These are phyloP conservation scores for Cruciata laevipes DNA, from an alignment of 257 asterid genomes.

Conservation along the genomic window DNA sequence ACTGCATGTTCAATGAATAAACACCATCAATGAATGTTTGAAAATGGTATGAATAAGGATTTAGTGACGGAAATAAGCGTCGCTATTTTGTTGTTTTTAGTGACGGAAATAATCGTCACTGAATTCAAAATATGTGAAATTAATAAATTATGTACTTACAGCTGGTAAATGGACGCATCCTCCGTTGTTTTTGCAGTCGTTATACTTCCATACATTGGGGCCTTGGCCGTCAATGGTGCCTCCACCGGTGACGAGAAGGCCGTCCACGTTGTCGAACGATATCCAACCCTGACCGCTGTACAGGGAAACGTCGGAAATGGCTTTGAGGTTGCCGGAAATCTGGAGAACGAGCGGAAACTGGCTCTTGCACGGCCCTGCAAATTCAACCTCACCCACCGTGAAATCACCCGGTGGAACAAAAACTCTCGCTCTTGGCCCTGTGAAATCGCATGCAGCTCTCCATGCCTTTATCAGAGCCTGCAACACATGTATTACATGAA, in stretches of 20 bases:
- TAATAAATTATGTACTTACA: conserved; percentile 26
- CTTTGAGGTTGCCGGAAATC: conserved; percentile 43
- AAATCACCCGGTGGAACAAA: conserved; percentile 45
- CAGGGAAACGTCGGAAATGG: conserved; percentile 37
- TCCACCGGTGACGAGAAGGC: conserved; percentile 44
- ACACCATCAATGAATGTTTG: no score
- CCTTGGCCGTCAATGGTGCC: conserved; percentile 58
- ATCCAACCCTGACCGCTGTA: conserved; percentile 50
- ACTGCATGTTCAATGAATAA: conserved; percentile 24
- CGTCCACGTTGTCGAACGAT: conserved; percentile 28
- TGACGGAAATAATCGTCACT: no score
- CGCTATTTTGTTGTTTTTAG: no score
- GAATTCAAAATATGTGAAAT: no score
- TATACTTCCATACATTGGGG: conserved; percentile 38
- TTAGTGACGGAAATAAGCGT: no score
- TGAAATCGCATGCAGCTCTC: conserved; percentile 47
- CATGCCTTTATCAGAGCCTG: conserved; percentile 56
- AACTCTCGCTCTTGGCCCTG: conserved; percentile 29
- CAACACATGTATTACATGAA: background rate
- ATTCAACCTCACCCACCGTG: conserved; percentile 27
- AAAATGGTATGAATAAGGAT: no score
- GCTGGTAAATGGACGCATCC: conserved; percentile 43
- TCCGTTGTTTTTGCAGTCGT: conserved; percentile 43
- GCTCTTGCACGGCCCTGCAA: conserved; percentile 60
- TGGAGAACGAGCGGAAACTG: conserved; percentile 26